These are phyloP conservation scores for Syncephalastrum sp. DNA, from an alignment of 371 early-diverging fungal species.

Conservation along the genomic window DNA sequence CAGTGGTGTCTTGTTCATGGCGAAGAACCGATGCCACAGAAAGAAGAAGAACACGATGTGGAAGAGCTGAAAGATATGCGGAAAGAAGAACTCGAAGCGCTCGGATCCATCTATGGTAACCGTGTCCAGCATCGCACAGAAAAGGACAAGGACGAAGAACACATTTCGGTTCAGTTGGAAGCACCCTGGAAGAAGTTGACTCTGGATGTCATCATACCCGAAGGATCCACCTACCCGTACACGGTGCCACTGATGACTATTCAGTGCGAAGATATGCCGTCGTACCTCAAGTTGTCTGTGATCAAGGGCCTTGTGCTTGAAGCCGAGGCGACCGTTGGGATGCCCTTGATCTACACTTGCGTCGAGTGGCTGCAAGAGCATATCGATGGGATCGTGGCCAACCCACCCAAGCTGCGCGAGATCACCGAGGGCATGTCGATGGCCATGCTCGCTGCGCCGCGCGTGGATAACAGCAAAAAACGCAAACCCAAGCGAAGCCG, in stretches of 20 bases:
- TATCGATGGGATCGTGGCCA: constrained; percentile 48
- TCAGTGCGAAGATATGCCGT: constrained; percentile 61
- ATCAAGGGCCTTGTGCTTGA: constrained; percentile 58
- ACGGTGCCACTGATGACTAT: constrained; percentile 65
- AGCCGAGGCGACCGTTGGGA: constrained; percentile 54
- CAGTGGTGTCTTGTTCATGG: constrained; percentile 46
- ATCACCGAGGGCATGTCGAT: constrained; percentile 44
- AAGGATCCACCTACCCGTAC: constrained; percentile 60
- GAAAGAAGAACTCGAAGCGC: constrained; percentile 45
- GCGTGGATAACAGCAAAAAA: constrained; percentile 3
- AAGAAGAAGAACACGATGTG: constrained; percentile 17
- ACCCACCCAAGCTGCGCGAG: constrained; percentile 62
- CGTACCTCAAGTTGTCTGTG: constrained; percentile 69
- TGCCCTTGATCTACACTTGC: constrained; percentile 70
- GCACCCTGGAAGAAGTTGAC: constrained; percentile 22
- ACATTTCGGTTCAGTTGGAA: constrained; percentile 18
- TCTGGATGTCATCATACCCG: constrained; percentile 59
- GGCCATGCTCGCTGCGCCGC: constrained; percentile 11
- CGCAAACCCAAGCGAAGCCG: background rate
- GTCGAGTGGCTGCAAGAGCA: constrained; percentile 71
- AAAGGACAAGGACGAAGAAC: constrained; percentile 22
- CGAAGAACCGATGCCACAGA: constrained; percentile 26
- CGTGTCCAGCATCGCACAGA: constrained; percentile 19
- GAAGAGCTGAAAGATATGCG: constrained; percentile 37
- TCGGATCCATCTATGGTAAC: constrained; percentile 69